A percentile compares a stretch with the other conserved stretches of the same genome.
phyloP scores from a whole-genome alignment of 1,284 basidiomycete genomes.

The Pulveroboletus sp. region DNA sequence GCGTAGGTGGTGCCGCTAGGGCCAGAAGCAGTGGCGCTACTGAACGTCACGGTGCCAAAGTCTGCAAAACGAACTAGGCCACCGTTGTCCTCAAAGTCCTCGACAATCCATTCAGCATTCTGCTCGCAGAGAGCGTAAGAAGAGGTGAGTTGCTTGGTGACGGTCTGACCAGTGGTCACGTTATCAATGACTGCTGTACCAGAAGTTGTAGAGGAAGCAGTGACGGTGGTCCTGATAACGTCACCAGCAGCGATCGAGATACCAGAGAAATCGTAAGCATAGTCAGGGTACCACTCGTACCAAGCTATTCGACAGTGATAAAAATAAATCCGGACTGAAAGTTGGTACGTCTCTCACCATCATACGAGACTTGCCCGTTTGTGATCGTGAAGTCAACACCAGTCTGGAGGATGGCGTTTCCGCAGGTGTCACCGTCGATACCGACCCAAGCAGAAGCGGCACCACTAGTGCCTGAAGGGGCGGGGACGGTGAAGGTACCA shows the following conservation, averaged over 20 bases:
- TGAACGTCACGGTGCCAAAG: conserved; percentile 26
- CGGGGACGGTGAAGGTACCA: conserved; percentile 23
- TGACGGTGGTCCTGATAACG: conserved; percentile 17
- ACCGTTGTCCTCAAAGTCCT: conserved; percentile 16
- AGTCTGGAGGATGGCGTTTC: conserved; percentile 21
- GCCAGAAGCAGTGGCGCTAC: conserved; percentile 14
- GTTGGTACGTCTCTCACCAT: conserved; percentile 8
- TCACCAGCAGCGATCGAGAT: conserved; percentile 20
- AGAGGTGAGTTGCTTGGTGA: conserved; percentile 12
- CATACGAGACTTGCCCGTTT: conserved; percentile 1
- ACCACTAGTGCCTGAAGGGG: conserved; percentile 8
- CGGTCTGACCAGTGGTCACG: conserved; percentile 11
- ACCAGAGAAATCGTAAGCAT: conserved; percentile 16
- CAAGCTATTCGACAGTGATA: conserved; percentile 18
- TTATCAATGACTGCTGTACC: conserved; percentile 23
- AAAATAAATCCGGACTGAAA: not conserved
- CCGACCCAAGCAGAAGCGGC: conserved; percentile 27
- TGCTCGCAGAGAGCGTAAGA: conserved; percentile 20
- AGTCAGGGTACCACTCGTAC: conserved; percentile 23
- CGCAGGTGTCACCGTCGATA: conserved; percentile 25
- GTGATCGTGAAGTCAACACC: conserved; percentile 21
- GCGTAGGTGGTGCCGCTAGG: conserved; percentile 5
- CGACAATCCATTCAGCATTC: conserved; percentile 31
- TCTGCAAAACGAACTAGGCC: conserved; percentile 9
- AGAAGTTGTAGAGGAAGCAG: conserved; percentile 22